Conservation (phyloP, 2,329 filamentous ascomycete species). For the Dothistroma septosporum region DNA sequence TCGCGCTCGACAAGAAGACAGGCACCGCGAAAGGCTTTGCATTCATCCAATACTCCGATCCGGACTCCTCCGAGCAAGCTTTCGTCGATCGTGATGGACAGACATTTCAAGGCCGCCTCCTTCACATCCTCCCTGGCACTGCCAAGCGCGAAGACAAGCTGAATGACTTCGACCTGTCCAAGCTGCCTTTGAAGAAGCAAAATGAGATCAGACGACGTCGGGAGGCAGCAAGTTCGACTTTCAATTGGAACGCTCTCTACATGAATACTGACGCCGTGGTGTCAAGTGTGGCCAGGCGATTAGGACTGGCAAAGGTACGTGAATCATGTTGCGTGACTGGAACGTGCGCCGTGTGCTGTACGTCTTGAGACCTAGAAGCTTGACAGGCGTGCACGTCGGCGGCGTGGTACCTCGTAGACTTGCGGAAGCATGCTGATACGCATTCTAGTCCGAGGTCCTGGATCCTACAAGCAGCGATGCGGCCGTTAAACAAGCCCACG, state of each 20-base stretch:
- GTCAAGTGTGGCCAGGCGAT: constrained; percentile 76
- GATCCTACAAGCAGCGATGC: constrained; percentile 95
- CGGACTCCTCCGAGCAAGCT: constrained; percentile 70
- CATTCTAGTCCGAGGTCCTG: constrained; percentile 66
- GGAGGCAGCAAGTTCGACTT: constrained; percentile 70
- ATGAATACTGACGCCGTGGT: constrained; percentile 95
- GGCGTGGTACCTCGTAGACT: not conserved
- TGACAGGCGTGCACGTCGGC: not conserved
- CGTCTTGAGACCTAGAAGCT: too few relatives aligned
- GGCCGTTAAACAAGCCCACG: constrained; percentile 92
- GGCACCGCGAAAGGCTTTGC: constrained; percentile 85
- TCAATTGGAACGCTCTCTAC: constrained; percentile 99
- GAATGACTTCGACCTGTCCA: constrained; percentile 84
- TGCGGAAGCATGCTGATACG: not conserved
- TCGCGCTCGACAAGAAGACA: constrained; percentile 67
- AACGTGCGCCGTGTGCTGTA: too few relatives aligned
- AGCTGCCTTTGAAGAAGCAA: constrained; percentile 91
- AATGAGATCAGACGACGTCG: constrained; percentile 81
- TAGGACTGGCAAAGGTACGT: constrained; percentile 73
- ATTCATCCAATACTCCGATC: constrained; percentile 72
- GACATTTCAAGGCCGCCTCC: constrained; percentile 84
- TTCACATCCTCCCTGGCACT: constrained; percentile 83
- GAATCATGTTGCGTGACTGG: too few relatives aligned
- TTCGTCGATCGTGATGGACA: constrained; percentile 76
- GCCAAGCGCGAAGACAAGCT: constrained; percentile 76